Conservation (phyloP, 495 filamentous ascomycete genomes). For the Wilcoxina mikolae region DNA sequence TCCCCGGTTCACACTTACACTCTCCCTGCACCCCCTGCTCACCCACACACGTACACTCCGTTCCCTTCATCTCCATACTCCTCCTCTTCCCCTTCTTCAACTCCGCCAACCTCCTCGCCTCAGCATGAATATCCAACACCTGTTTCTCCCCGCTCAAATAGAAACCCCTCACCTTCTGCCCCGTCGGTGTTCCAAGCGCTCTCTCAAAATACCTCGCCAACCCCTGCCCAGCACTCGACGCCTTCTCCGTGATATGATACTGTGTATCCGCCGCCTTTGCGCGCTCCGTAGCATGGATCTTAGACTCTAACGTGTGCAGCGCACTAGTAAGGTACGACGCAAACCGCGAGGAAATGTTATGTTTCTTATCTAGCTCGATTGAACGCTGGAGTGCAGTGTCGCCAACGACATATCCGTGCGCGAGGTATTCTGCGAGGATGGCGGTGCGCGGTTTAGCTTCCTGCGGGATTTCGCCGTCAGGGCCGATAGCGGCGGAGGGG, state of each 20-base stretch:
- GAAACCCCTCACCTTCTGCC: conserved; percentile 70
- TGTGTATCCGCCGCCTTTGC: conserved; percentile 33
- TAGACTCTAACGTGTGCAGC: conserved; percentile 60
- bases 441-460: conserved; percentile 90
- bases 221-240: no score
- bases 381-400: conserved; percentile 73
- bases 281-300: conserved; percentile 40
- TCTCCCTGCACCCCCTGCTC: neutral
- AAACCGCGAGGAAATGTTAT: conserved; percentile 69
- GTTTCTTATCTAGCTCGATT: conserved; percentile 78
- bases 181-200: conserved; percentile 68
- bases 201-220: conserved; percentile 81
- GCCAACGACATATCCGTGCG: conserved; percentile 77
- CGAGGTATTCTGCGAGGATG: conserved; percentile 89
- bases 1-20: conserved; percentile 28
- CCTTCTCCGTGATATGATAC: conserved; percentile 36
- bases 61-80: conserved; percentile 29
- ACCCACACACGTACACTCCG: conserved; percentile 27
- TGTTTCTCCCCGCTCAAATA: conserved; percentile 69
- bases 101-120: conserved; percentile 74
- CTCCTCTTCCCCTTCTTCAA: conserved; percentile 61
- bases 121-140: conserved; percentile 79
- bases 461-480: conserved; percentile 43
- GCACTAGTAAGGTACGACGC: conserved; percentile 37
- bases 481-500: conserved; percentile 4